Conservation (phyloP, 2,329 filamentous ascomycete species). For the Ophiostoma sp. region DNA sequence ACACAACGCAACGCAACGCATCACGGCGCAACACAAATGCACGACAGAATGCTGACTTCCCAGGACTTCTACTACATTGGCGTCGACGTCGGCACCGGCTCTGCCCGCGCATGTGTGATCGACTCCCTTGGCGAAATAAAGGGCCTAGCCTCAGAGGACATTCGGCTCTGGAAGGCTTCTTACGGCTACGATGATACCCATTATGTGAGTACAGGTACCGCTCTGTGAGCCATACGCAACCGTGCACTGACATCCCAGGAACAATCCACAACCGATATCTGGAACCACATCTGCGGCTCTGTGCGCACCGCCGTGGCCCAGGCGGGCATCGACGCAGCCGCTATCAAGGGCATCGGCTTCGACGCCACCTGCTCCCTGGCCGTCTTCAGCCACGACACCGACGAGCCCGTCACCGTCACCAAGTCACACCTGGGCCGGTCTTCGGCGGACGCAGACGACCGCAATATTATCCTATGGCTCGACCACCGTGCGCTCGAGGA, state of each 20-base stretch:
- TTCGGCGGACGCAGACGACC: slow-evolving; percentile 66
- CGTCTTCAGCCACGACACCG: slow-evolving; percentile 82
- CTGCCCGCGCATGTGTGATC: slow-evolving; percentile 92
- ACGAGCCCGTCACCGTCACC: slow-evolving; percentile 86
- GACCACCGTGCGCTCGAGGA: slow-evolving; percentile 90
- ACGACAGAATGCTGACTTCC: neutral
- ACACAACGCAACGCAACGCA: neutral
- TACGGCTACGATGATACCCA: slow-evolving; percentile 50
- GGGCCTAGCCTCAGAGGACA: slow-evolving; percentile 65
- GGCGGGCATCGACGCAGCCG: slow-evolving; percentile 67
- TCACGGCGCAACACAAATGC: neutral
- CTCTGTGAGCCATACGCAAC: neutral
- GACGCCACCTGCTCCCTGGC: slow-evolving; percentile 97
- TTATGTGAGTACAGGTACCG: slow-evolving; percentile 50
- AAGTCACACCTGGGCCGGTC: slow-evolving; percentile 62
- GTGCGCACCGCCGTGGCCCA: slow-evolving; percentile 78
- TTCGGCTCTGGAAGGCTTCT: slow-evolving; percentile 74
- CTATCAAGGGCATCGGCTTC: slow-evolving; percentile 87
- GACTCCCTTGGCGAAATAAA: slow-evolving; percentile 85
- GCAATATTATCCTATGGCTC: slow-evolving; percentile 95
- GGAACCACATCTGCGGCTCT: slow-evolving; percentile 86
- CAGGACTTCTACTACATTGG: slow-evolving; percentile 64
- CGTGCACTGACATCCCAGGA: slow-evolving; percentile 48
- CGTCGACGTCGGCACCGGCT: slow-evolving; percentile 94
- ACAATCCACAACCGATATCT: slow-evolving; percentile 97